phyloP scores from a whole-genome alignment of 75 land plant genomes.

The Ceratopteris richardii region DNA sequence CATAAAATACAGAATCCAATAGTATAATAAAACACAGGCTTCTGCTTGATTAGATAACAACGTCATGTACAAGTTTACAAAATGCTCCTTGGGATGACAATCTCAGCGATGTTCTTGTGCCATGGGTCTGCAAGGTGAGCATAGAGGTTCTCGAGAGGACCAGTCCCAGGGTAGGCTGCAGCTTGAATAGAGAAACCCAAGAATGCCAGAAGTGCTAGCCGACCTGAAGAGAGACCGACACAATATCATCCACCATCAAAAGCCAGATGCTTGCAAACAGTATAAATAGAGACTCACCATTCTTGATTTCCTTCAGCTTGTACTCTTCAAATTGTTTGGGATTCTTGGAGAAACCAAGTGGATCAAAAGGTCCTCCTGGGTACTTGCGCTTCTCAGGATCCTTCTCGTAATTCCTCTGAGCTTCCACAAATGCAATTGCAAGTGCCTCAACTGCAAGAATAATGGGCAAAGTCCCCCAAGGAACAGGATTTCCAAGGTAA shows the following conservation, averaged over 20 bases:
- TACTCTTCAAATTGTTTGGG: slow-evolving; percentile 55
- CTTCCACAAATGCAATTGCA: slow-evolving; percentile 91
- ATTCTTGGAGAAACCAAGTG: slow-evolving; percentile 97
- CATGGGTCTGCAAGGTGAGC: slow-evolving; percentile 94
- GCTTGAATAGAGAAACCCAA: slow-evolving; percentile 90
- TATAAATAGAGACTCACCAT: slow-evolving; percentile 34
- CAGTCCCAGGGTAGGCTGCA: slow-evolving; percentile 90
- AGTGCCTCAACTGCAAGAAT: slow-evolving; percentile 78
- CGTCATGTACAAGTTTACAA: too few species aligned
- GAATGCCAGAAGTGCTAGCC: slow-evolving; percentile 86
- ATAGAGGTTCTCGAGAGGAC: slow-evolving; percentile 92
- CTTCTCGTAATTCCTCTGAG: slow-evolving; percentile 76
- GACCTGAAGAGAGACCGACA: slow-evolving; percentile 39
- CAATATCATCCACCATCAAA: not conserved
- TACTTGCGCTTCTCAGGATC: slow-evolving; percentile 95
- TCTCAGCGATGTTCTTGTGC: slow-evolving; percentile 89
- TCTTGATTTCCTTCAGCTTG: slow-evolving; percentile 91
- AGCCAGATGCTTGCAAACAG: not conserved
- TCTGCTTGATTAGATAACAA: too few species aligned
- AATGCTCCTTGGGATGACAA: slow-evolving; percentile 72
- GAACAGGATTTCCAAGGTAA: slow-evolving; percentile 87
- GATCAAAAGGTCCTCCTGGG: slow-evolving; percentile 97
- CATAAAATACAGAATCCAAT: too few species aligned
- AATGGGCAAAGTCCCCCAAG: slow-evolving; percentile 94
- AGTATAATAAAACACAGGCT: too few species aligned